Conservation (phyloP, 495 filamentous ascomycete species). For the Penicillium nucicola region DNA sequence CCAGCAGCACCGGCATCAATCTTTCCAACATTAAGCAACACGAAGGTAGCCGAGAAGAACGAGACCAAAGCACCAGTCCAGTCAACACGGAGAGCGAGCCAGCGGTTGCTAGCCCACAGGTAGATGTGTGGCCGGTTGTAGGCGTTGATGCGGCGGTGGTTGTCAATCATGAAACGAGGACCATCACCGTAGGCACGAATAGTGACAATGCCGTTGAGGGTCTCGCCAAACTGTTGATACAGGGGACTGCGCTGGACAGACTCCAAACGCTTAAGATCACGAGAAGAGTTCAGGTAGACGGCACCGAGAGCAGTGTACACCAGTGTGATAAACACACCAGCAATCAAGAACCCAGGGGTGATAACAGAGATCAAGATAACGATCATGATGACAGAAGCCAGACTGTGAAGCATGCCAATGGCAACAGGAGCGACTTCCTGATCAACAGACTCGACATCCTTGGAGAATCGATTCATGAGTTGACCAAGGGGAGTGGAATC, state of each 20-base stretch:
- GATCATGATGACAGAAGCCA: constrained; percentile 80
- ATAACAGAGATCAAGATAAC: constrained; percentile 88
- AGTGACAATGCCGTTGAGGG: constrained; percentile 90
- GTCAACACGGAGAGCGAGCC: constrained; percentile 93
- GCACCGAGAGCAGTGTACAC: constrained; percentile 80
- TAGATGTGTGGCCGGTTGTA: constrained; percentile 94
- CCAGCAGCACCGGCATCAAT: constrained; percentile 94
- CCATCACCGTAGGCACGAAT: constrained; percentile 97
- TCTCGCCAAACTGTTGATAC: constrained; percentile 98
- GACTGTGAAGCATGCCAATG: constrained; percentile 65
- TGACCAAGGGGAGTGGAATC: constrained; percentile 95
- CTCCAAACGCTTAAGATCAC: constrained; percentile 92
- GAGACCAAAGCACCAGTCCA: constrained; percentile 85
- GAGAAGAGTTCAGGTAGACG: constrained; percentile 87
- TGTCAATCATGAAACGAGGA: constrained; percentile 89
- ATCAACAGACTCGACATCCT: constrained; percentile 92
- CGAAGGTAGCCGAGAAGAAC: constrained; percentile 91
- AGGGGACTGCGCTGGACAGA: constrained; percentile 92
- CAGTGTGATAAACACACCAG: constrained; percentile 78
- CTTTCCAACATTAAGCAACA: constrained; percentile 76
- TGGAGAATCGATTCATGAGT: constrained; percentile 98
- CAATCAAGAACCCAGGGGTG: constrained; percentile 87
- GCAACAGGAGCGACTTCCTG: constrained; percentile 94
- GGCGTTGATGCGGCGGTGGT: constrained; percentile 81
- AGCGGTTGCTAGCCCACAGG: constrained; percentile 95